Percentiles rank a stretch among this genome's conserved stretches.
phyloP scores from a whole-genome alignment of 176 grass and related monocot species.

The Hyparrhenia diplandra region DNA sequence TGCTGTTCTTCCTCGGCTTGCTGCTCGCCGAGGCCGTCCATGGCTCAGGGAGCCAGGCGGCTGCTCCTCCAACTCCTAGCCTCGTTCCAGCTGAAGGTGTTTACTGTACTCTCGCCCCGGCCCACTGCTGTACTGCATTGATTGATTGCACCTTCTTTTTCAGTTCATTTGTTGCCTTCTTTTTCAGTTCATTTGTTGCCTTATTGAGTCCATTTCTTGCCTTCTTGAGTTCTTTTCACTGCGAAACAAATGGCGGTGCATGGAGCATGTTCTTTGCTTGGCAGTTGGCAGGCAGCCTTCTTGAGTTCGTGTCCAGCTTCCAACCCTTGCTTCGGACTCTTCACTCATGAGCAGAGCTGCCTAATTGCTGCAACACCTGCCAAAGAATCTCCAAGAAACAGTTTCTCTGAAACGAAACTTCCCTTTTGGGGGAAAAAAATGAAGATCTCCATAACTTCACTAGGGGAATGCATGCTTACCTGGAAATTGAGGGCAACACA shows the following conservation, averaged over 20 bases:
- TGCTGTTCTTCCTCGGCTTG: constrained; percentile 17
- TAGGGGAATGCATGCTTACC: no score
- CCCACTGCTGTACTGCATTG: neutral
- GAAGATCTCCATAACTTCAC: no score
- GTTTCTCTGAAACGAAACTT: neutral
- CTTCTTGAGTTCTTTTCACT: no score
- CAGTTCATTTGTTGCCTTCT: neutral
- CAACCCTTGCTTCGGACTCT: neutral
- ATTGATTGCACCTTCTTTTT: neutral
- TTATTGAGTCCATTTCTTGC: no score
- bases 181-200: no score
- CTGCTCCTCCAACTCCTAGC: neutral
- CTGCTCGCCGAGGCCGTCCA: constrained; percentile 14
- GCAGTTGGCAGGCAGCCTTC: neutral
- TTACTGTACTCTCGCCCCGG: neutral
- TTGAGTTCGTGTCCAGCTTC: neutral
- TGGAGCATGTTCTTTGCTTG: constrained; percentile 2
- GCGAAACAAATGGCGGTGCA: neutral
- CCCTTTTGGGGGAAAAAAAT: no score
- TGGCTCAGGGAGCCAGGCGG: constrained; percentile 11
- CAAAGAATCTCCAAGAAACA: neutral
- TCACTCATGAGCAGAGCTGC: no score
- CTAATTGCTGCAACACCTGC: neutral
- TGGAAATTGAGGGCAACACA: no score
- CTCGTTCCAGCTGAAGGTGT: constrained; percentile 42